Evolutionary conservation across 2,329 filamentous ascomycete species (phyloP).

Genomic region (Monosporascus sp.): DNA sequence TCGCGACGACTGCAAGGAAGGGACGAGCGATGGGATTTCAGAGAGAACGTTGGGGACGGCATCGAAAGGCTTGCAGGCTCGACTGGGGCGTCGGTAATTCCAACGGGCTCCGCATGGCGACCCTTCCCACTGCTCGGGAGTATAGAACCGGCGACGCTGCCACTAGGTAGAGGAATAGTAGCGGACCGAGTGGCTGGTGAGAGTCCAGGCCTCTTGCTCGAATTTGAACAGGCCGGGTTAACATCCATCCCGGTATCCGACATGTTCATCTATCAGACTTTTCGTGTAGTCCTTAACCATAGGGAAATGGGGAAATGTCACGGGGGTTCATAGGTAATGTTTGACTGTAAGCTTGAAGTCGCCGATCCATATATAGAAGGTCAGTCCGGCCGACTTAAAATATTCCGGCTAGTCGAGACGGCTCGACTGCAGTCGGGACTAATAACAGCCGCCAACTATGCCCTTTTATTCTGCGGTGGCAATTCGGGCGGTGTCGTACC

Average conservation of each 20-base stretch:
- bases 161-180: conserved; percentile 29
- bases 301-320: too few species aligned
- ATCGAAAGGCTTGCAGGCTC: conserved; percentile 60
- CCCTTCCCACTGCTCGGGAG: conserved; percentile 43
- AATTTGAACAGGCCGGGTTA: neutral
- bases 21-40: conserved; percentile 37
- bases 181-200: conserved; percentile 34
- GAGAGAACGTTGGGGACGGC: conserved; percentile 46
- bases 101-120: conserved; percentile 51
- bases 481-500: neutral
- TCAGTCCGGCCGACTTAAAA: too few species aligned
- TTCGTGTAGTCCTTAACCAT: too few species aligned
- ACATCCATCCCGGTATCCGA: too few species aligned
- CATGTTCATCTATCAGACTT: too few species aligned
- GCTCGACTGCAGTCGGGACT: too few species aligned
- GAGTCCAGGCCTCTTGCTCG: conserved; percentile 10
- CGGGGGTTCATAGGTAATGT: too few species aligned
- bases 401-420: too few species aligned
- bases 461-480: neutral
- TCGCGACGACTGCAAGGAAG: conserved; percentile 37
- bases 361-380: too few species aligned
- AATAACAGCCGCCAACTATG: too few species aligned
- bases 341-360: too few species aligned
- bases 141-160: conserved; percentile 25
- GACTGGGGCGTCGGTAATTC: conserved; percentile 50